Evolutionary conservation across 495 filamentous ascomycete species (phyloP).

Genomic region (Daldinia concentrica): DNA sequence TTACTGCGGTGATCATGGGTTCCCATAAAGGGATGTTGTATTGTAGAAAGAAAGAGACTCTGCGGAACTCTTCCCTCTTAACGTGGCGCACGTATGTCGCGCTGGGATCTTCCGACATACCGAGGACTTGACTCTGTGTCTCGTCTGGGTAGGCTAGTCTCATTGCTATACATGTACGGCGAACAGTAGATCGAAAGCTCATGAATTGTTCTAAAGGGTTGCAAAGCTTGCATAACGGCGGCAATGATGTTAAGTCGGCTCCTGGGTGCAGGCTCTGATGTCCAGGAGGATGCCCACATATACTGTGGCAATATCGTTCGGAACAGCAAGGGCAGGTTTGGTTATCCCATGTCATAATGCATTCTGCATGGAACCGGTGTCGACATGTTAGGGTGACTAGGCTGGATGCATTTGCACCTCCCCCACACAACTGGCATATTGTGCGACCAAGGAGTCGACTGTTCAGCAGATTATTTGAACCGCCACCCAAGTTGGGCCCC

Average conservation of each 20-base stretch:
- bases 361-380: background rate
- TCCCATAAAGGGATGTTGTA: background rate
- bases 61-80: background rate
- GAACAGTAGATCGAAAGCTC: background rate
- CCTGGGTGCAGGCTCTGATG: background rate
- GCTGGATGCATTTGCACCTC: background rate
- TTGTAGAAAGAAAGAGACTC: background rate
- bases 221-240: background rate
- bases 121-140: background rate
- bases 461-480: too few species aligned
- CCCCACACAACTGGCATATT: background rate
- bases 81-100: background rate
- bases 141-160: background rate
- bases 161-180: background rate
- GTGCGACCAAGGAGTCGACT: background rate
- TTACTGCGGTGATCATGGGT: background rate
- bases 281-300: too few species aligned
- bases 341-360: background rate
- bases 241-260: background rate
- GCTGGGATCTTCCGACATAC: background rate
- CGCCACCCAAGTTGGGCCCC: too few species aligned
- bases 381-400: background rate
- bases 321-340: constrained; percentile 1
- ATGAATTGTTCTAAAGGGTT: background rate
- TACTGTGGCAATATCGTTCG: too few species aligned